These are phyloP conservation scores for Acacia concinna DNA, from an alignment of 331 rosid genomes.

Conservation along the genomic window DNA sequence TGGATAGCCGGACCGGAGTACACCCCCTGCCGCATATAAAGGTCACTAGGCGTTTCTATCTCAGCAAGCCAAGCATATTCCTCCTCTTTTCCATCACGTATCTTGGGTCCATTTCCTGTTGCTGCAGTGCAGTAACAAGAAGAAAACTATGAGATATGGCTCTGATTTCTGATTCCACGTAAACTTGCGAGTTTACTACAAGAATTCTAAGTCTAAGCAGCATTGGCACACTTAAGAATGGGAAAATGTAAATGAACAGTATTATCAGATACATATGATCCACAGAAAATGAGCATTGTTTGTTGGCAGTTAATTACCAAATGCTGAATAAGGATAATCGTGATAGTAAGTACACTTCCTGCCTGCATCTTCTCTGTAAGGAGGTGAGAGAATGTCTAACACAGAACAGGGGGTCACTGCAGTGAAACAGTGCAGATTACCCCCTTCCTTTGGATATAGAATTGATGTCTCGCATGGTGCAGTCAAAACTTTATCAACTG, in stretches of 20 bases:
- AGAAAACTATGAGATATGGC: constrained; percentile 21
- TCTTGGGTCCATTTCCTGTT: constrained; percentile 38
- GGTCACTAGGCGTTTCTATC: constrained; percentile 64
- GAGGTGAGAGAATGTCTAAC: constrained; percentile 85
- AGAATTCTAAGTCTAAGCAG: constrained; percentile 1
- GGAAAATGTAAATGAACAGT: not conserved
- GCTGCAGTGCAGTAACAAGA: constrained; percentile 47
- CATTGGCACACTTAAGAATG: not conserved
- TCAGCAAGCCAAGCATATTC: constrained; percentile 89
- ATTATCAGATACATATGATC: not conserved
- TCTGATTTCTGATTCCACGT: not conserved
- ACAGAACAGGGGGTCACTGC: constrained; percentile 91
- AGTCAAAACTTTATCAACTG: constrained; percentile 68
- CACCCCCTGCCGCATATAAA: constrained; percentile 70
- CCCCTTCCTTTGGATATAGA: constrained; percentile 77
- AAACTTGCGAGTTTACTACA: not conserved
- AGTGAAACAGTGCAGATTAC: constrained; percentile 88
- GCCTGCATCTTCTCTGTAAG: constrained; percentile 74
- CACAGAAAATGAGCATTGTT: not conserved
- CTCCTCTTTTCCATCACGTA: constrained; percentile 56
- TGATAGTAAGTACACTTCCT: constrained; percentile 82
- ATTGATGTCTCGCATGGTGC: constrained; percentile 74
- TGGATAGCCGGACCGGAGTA: constrained; percentile 79
- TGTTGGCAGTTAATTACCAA: constrained; percentile 50
- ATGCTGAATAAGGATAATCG: constrained; percentile 76